phyloP scores from a whole-genome alignment of 2,329 filamentous ascomycete genomes.

The Juglanconis sp. region DNA sequence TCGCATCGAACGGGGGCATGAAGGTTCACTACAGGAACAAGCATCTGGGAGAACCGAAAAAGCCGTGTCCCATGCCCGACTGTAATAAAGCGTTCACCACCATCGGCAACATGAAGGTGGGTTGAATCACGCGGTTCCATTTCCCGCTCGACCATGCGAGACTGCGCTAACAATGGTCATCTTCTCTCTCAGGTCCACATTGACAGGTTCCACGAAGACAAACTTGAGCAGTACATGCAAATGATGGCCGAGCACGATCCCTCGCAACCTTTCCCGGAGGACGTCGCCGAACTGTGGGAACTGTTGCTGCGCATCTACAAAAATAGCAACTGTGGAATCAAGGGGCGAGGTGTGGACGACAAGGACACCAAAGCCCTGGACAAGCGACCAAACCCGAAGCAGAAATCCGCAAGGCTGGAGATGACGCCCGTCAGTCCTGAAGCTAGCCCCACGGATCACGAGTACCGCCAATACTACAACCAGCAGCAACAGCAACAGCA shows the following conservation, averaged over 20 bases:
- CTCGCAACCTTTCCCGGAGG: conserved; percentile 47
- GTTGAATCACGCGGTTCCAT: conserved; percentile 11
- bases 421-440: conserved; percentile 26
- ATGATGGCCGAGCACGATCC: neutral
- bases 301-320: conserved; percentile 91
- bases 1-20: conserved; percentile 83
- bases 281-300: conserved; percentile 73
- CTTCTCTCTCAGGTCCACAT: conserved; percentile 10
- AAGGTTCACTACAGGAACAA: conserved; percentile 73
- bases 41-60: conserved; percentile 74
- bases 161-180: neutral
- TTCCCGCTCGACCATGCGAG: neutral
- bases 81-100: conserved; percentile 89
- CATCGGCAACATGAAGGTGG: conserved; percentile 85
- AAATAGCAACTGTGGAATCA: conserved; percentile 98
- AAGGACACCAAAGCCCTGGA: conserved; percentile 45
- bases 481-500: conserved; percentile 15
- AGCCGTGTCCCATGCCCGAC: conserved; percentile 74
- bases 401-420: neutral
- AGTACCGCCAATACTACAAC: conserved; percentile 23
- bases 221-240: neutral
- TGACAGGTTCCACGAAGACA: conserved; percentile 9
- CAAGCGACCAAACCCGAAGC: neutral
- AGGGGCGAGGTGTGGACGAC: conserved; percentile 84
- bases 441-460: conserved; percentile 16